Evolutionary conservation across 495 filamentous ascomycete species (phyloP).

Genomic region (Daldinia loculata): DNA sequence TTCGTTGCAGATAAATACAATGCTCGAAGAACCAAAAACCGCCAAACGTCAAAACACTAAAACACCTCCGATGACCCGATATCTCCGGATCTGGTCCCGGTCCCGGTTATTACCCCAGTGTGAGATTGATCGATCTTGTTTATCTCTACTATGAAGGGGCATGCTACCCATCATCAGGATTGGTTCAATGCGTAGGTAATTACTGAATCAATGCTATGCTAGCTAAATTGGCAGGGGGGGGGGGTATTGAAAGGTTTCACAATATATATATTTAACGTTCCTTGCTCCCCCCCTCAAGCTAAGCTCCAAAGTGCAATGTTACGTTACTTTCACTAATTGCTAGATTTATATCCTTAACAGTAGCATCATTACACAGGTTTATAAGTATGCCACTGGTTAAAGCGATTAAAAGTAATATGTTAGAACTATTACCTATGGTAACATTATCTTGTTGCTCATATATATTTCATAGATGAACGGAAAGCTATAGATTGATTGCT

Average conservation of each 20-base stretch:
- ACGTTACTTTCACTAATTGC: not conserved
- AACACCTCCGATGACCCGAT: not conserved
- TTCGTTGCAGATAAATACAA: too few relatives aligned
- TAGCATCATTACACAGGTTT: not conserved
- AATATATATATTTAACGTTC: conserved; percentile 1
- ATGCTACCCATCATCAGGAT: not conserved
- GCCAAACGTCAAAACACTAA: too few relatives aligned
- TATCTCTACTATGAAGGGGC: not conserved
- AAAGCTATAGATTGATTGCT: too few relatives aligned
- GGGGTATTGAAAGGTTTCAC: not conserved
- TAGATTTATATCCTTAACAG: not conserved
- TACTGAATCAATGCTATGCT: not conserved
- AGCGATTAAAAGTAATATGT: too few relatives aligned
- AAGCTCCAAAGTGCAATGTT: not conserved
- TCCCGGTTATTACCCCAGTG: not conserved
- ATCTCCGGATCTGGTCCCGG: not conserved
- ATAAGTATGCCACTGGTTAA: too few relatives aligned
- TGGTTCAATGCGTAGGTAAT: not conserved
- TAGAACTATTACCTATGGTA: too few relatives aligned
- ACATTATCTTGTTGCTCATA: too few relatives aligned
- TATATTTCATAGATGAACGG: too few relatives aligned
- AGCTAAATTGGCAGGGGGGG: not conserved
- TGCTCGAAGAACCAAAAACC: too few relatives aligned
- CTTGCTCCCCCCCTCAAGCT: not conserved
- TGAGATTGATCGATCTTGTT: not conserved